Percentiles rank a stretch among this genome's conserved stretches.
These are phyloP conservation scores for Starmerella stigmatis DNA, from an alignment of 805 yeast species.

Conservation along the genomic window DNA sequence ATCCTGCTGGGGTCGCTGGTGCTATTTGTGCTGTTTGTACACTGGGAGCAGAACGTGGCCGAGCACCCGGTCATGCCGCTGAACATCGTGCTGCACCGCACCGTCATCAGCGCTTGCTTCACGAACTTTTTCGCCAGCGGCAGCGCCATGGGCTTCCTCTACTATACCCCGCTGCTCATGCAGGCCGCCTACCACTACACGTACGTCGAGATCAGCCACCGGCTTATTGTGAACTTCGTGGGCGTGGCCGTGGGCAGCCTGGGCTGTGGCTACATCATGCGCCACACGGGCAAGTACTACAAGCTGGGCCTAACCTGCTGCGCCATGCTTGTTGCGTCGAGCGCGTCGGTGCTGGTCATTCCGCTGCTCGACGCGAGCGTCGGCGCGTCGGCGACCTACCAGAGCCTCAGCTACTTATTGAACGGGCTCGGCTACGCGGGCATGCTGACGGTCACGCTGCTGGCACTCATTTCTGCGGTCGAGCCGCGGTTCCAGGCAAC, in stretches of 20 bases:
- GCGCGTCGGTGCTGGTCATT: slow-evolving; percentile 30
- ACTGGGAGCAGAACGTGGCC: slow-evolving; percentile 43
- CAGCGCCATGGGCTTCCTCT: slow-evolving; percentile 53
- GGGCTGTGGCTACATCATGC: slow-evolving; percentile 57
- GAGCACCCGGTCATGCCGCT: slow-evolving; percentile 61
- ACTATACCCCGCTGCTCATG: slow-evolving; percentile 64
- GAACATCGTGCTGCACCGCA: slow-evolving; percentile 44
- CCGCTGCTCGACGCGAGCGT: slow-evolving; percentile 41
- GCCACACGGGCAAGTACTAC: slow-evolving; percentile 54
- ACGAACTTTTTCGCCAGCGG: slow-evolving; percentile 63
- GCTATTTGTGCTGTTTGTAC: slow-evolving; percentile 36
- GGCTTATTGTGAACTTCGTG: slow-evolving; percentile 45
- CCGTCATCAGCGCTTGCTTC: slow-evolving; percentile 54
- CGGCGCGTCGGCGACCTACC: slow-evolving; percentile 49
- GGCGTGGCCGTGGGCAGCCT: slow-evolving; percentile 62
- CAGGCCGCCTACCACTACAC: slow-evolving; percentile 50
- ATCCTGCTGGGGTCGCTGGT: slow-evolving; percentile 32
- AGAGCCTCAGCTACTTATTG: slow-evolving; percentile 30
- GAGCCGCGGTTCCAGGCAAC: slow-evolving; percentile 63
- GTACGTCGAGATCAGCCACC: slow-evolving; percentile 67
- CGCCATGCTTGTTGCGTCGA: slow-evolving; percentile 40
- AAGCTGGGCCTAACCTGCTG: slow-evolving; percentile 38
- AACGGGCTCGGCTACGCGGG: slow-evolving; percentile 60
- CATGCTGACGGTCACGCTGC: slow-evolving; percentile 56
- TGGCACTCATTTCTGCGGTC: slow-evolving; percentile 70